Percentiles rank a stretch among this genome's conserved stretches.
phyloP scores from a whole-genome alignment of 257 asterid species.

The Gynochthodes officinalis region DNA sequence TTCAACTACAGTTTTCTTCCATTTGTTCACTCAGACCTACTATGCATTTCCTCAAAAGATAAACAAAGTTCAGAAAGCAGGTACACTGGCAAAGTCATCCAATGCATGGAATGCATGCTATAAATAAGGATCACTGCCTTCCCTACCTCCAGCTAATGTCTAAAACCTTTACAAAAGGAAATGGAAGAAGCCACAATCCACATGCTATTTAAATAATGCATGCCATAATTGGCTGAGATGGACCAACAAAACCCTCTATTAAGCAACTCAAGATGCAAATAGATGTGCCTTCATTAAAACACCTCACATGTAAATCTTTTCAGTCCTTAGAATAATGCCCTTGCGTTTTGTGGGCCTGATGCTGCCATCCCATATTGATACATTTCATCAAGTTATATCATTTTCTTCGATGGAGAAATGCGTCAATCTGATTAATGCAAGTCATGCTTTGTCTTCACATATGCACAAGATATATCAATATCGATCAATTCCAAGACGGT shows the following conservation, averaged over 20 bases:
- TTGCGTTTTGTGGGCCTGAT: constrained; percentile 16
- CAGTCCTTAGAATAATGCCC: neutral
- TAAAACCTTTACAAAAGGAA: neutral
- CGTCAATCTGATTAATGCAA: neutral
- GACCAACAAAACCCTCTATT: constrained; percentile 11
- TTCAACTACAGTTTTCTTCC: neutral
- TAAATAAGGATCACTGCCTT: neutral
- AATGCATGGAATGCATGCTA: too few relatives aligned
- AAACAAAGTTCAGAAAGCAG: too few relatives aligned
- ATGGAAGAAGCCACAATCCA: neutral
- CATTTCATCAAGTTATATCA: neutral
- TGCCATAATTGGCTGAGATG: constrained; percentile 12
- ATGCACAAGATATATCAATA: neutral
- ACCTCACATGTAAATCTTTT: constrained; percentile 27
- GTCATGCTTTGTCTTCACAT: neutral
- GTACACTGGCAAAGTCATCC: too few relatives aligned
- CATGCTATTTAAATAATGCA: constrained; percentile 22
- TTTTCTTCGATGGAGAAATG: constrained; percentile 11
- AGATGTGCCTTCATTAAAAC: constrained; percentile 22
- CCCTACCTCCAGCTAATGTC: constrained; percentile 17
- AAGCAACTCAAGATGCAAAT: neutral
- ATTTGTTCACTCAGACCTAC: too few relatives aligned
- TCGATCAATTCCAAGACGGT: neutral
- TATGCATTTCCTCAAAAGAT: too few relatives aligned
- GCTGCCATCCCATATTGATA: constrained; percentile 10